These are phyloP conservation scores for Obelidium mucronatum DNA, from an alignment of 192 early-diverging fungal species.

Conservation along the genomic window DNA sequence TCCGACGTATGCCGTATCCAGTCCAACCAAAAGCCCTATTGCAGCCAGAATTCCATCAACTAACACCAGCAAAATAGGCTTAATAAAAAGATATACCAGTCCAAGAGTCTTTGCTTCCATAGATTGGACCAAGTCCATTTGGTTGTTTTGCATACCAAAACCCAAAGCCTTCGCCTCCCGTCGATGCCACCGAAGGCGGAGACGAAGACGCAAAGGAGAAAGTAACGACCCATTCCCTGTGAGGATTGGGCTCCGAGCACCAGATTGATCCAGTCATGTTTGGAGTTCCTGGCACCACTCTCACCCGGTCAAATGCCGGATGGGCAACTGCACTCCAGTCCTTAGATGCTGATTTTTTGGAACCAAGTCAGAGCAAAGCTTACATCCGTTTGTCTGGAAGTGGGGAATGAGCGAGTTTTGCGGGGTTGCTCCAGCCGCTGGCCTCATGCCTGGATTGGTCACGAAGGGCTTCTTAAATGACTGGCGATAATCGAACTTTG, in stretches of 20 bases:
- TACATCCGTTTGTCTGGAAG: slow-evolving; percentile 35
- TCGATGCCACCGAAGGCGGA: slow-evolving; percentile 31
- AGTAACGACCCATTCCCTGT: slow-evolving; percentile 76
- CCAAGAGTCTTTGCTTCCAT: slow-evolving; percentile 71
- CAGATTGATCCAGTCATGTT: slow-evolving; percentile 64
- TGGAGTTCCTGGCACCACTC: slow-evolving; percentile 67
- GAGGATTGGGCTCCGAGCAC: slow-evolving; percentile 61
- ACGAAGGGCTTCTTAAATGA: slow-evolving; percentile 44
- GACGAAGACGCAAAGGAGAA: slow-evolving; percentile 66
- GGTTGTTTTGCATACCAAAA: slow-evolving; percentile 79
- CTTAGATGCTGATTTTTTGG: no score
- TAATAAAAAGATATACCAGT: slow-evolving; percentile 36
- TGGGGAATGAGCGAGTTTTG: slow-evolving; percentile 31
- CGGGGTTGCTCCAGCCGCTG: neutral
- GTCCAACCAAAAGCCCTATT: neutral
- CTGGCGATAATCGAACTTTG: slow-evolving; percentile 45
- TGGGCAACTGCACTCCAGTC: slow-evolving; percentile 43
- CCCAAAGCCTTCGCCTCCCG: slow-evolving; percentile 76
- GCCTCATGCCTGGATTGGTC: neutral
- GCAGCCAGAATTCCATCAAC: neutral
- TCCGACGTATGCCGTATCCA: neutral
- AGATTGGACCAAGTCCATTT: slow-evolving; percentile 59
- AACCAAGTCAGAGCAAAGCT: no score
- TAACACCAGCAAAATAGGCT: neutral
- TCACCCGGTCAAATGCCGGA: slow-evolving; percentile 30